Evolutionary conservation across 2,329 filamentous ascomycete species (phyloP).

Genomic region (Alternaria hordeiaustralica): DNA sequence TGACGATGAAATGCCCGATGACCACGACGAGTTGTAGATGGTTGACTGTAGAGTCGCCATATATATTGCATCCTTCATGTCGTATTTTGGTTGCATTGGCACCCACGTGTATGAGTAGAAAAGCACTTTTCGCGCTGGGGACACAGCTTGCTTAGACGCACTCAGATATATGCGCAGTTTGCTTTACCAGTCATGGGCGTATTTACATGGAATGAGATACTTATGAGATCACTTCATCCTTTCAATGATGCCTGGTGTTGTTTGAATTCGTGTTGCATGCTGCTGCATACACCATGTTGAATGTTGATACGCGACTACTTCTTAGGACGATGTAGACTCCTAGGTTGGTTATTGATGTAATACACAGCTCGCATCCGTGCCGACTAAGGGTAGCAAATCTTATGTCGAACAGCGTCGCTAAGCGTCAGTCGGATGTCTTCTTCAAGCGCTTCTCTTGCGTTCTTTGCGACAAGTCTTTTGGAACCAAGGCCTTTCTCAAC

Average conservation of each 20-base stretch:
- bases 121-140: conserved; percentile 7
- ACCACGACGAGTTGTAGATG: conserved; percentile 59
- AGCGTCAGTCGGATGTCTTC: too few relatives aligned
- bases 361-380: too few relatives aligned
- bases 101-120: conserved; percentile 40
- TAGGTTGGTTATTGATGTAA: too few relatives aligned
- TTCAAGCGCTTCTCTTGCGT: too few relatives aligned
- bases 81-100: conserved; percentile 26
- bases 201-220: conserved; percentile 20
- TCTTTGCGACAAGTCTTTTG: too few relatives aligned
- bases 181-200: conserved; percentile 16
- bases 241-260: conserved; percentile 1
- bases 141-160: conserved; percentile 23
- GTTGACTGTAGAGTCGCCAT: conserved; percentile 9
- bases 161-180: conserved; percentile 27
- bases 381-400: too few relatives aligned
- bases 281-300: not conserved
- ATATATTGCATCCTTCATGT: conserved; percentile 25
- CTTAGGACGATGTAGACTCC: too few relatives aligned
- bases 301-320: too few relatives aligned
- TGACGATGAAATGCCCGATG: conserved; percentile 66
- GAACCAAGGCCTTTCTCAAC: too few relatives aligned
- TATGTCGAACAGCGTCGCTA: too few relatives aligned
- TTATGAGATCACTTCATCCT: conserved; percentile 15
- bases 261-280: not conserved